phyloP scores from a whole-genome alignment of 2,329 filamentous ascomycete species.

The Clonostachys rosea region DNA sequence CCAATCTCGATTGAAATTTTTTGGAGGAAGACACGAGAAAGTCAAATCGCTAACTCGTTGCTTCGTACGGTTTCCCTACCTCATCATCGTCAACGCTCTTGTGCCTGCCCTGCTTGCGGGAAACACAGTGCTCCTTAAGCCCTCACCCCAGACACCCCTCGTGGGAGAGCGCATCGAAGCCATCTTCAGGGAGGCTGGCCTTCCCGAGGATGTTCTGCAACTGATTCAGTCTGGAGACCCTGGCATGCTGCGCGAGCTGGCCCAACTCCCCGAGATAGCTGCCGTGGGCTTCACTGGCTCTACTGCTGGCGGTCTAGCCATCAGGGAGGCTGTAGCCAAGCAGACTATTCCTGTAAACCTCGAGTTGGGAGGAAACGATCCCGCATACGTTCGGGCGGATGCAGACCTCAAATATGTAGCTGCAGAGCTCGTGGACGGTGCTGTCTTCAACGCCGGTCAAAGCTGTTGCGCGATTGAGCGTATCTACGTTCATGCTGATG shows the following conservation, averaged over 20 bases:
- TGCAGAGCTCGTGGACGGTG: slow-evolving; percentile 89
- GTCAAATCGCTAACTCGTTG: neutral
- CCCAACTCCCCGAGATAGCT: slow-evolving; percentile 71
- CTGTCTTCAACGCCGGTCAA: slow-evolving; percentile 98
- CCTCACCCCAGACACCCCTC: slow-evolving; percentile 90
- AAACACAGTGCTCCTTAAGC: slow-evolving; percentile 90
- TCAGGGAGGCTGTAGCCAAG: slow-evolving; percentile 80
- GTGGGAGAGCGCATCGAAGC: slow-evolving; percentile 79
- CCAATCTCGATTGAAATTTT: too few species aligned
- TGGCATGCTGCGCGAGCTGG: slow-evolving; percentile 69
- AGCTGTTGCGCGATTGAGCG: slow-evolving; percentile 92
- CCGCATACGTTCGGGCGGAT: slow-evolving; percentile 81
- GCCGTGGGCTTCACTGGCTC: slow-evolving; percentile 93
- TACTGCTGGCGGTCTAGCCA: slow-evolving; percentile 78
- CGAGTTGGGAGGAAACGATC: slow-evolving; percentile 92
- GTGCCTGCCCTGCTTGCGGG: slow-evolving; percentile 88
- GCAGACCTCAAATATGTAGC: slow-evolving; percentile 89
- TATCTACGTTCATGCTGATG: slow-evolving; percentile 81
- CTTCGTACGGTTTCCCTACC: slow-evolving; percentile 73
- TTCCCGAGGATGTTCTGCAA: slow-evolving; percentile 81
- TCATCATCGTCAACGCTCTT: slow-evolving; percentile 88
- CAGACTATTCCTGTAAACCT: slow-evolving; percentile 82
- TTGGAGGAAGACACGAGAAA: neutral
- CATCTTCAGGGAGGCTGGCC: slow-evolving; percentile 76
- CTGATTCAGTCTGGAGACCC: slow-evolving; percentile 87